Percentiles rank a stretch among this genome's conserved stretches.
phyloP scores from a whole-genome alignment of 352 stramenopile genomes.

The Phytophthora rubi region DNA sequence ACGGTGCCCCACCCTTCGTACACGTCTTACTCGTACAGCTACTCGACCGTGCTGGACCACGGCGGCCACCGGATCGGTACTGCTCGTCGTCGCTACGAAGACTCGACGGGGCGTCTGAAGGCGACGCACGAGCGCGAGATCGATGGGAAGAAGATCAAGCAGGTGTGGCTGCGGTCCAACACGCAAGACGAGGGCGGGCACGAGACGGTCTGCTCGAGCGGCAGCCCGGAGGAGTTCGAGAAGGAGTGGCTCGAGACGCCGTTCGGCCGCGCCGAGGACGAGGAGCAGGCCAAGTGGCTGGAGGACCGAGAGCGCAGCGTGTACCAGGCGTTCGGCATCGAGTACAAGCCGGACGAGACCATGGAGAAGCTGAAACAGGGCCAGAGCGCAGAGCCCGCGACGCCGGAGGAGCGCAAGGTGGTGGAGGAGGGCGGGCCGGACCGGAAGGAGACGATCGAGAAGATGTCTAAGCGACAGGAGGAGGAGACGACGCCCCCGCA shows the following conservation, averaged over 20 bases:
- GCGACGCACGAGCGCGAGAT: constrained; percentile 73
- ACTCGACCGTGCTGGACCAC: constrained; percentile 70
- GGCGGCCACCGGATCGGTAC: constrained; percentile 56
- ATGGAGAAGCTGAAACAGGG: constrained; percentile 23
- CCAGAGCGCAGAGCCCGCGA: constrained; percentile 5
- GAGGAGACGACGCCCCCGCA: constrained; percentile 70
- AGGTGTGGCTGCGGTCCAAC: constrained; percentile 53
- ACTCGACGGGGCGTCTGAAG: constrained; percentile 75
- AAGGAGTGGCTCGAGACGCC: constrained; percentile 64
- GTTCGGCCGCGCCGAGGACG: constrained; percentile 60
- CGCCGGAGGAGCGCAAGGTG: constrained; percentile 23
- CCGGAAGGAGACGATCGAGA: constrained; percentile 61
- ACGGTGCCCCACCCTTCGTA: constrained; percentile 39
- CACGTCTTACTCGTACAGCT: constrained; percentile 69
- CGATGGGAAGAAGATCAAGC: constrained; percentile 66
- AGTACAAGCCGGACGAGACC: constrained; percentile 42
- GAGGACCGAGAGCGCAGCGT: constrained; percentile 36
- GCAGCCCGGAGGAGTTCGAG: constrained; percentile 66
- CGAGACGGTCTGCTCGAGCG: constrained; percentile 47
- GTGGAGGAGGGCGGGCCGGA: constrained; percentile 29
- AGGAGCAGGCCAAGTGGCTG: constrained; percentile 35
- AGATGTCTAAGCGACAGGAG: constrained; percentile 65
- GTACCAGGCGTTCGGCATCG: constrained; percentile 41
- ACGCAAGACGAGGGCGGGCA: constrained; percentile 66
- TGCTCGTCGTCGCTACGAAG: constrained; percentile 75